Conservation (phyloP, 345 rosid genomes). For the Firmiana major region DNA sequence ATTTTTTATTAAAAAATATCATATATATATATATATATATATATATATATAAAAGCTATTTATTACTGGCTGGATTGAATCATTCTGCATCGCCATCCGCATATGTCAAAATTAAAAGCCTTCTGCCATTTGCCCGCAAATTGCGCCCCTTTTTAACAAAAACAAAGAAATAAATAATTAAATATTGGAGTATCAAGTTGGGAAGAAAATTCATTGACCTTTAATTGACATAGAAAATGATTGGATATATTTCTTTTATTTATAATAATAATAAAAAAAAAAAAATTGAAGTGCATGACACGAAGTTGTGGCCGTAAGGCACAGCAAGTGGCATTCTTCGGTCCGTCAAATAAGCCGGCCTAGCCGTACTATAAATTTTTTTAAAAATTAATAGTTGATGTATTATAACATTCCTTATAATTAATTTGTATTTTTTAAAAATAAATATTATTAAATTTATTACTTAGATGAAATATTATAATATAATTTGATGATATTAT, state of each 20-base stretch:
- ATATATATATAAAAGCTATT: too few species aligned
- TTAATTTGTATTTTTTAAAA: too few species aligned
- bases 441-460: too few species aligned
- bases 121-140: not conserved
- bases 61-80: not conserved
- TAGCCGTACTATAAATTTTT: not conserved
- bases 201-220: not conserved
- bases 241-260: not conserved
- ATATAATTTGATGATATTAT: too few species aligned
- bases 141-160: not conserved
- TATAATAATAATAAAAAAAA: not conserved
- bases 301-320: not conserved
- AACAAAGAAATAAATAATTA: too few species aligned
- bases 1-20: too few species aligned
- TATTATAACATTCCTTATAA: too few species aligned
- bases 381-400: too few species aligned
- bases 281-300: not conserved
- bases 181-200: not conserved
- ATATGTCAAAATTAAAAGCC: not conserved
- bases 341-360: constrained; percentile 5
- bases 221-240: too few species aligned
- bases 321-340: not conserved
- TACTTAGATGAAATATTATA: too few species aligned
- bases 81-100: not conserved
- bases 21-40: too few species aligned